These are phyloP conservation scores for Alternaria viburni DNA, from an alignment of 2,329 filamentous ascomycete species.

Conservation along the genomic window DNA sequence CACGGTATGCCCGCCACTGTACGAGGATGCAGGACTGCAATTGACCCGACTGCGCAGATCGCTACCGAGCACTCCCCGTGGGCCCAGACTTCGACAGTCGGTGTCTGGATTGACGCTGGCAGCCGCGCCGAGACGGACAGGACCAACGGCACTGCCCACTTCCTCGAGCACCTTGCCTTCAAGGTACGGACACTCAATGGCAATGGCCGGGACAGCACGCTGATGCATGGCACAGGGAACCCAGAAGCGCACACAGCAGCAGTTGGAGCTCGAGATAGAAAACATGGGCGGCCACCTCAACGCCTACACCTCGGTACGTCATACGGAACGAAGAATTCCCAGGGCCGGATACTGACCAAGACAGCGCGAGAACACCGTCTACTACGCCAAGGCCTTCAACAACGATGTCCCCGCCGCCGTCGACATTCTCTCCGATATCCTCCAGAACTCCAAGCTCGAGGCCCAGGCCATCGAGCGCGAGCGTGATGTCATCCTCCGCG, in stretches of 20 bases:
- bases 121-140: constrained; percentile 97
- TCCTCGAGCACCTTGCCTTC: constrained; percentile 99
- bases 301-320: constrained; percentile 94
- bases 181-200: constrained; percentile 68
- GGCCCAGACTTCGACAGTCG: constrained; percentile 97
- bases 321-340: background rate
- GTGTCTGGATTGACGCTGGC: constrained; percentile 99
- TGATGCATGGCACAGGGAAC: constrained; percentile 70
- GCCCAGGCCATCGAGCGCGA: constrained; percentile 91
- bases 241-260: constrained; percentile 90
- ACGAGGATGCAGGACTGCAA: constrained; percentile 32
- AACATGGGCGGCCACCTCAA: constrained; percentile 99
- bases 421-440: constrained; percentile 98
- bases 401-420: constrained; percentile 94
- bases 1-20: constrained; percentile 68
- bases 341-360: constrained; percentile 47
- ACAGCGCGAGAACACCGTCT: constrained; percentile 97
- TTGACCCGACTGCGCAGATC: constrained; percentile 66
- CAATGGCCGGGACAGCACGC: constrained; percentile 19
- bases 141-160: constrained; percentile 99
- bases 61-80: constrained; percentile 98
- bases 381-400: constrained; percentile 99
- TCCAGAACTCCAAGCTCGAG: constrained; percentile 99
- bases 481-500: constrained; percentile 96
- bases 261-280: constrained; percentile 99